phyloP scores from a whole-genome alignment of 2,329 filamentous ascomycete genomes.

The Ophiostoma piceae region DNA sequence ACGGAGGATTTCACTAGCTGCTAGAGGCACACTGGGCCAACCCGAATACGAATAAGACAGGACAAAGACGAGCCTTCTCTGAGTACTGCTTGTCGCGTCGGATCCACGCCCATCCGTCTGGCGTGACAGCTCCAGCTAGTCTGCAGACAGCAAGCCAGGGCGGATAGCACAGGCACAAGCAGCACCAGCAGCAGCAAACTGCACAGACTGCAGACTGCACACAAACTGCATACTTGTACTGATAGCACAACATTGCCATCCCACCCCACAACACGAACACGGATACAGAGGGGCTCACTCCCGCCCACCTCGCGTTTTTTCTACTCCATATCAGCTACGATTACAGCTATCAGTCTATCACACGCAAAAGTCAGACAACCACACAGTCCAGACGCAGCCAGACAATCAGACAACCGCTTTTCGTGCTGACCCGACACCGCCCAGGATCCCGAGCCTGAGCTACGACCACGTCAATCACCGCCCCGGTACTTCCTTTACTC shows the following conservation, averaged over 20 bases:
- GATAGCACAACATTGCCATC: neutral
- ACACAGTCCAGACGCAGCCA: constrained; percentile 1
- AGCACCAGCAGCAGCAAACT: neutral
- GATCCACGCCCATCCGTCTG: constrained; percentile 21
- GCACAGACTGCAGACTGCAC: neutral
- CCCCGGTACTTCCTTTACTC: constrained; percentile 9
- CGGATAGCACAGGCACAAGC: neutral
- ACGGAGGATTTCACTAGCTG: neutral
- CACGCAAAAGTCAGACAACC: constrained; percentile 14
- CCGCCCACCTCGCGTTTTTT: constrained; percentile 15
- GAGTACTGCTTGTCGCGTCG: constrained; percentile 2
- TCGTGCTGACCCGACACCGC: constrained; percentile 4
- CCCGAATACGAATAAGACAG: constrained; percentile 21
- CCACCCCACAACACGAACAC: neutral
- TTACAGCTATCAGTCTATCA: constrained; percentile 3
- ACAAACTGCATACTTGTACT: neutral
- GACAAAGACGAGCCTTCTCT: neutral
- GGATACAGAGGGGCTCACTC: neutral
- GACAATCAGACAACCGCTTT: constrained; percentile 15
- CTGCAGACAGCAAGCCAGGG: neutral
- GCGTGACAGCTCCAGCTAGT: constrained; percentile 18
- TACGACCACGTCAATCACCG: neutral
- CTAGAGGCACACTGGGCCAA: neutral
- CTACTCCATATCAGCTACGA: constrained; percentile 11
- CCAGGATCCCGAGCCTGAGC: constrained; percentile 8